Conservation (phyloP, 257 asterid genomes). For the Anisodus acutangulus region DNA sequence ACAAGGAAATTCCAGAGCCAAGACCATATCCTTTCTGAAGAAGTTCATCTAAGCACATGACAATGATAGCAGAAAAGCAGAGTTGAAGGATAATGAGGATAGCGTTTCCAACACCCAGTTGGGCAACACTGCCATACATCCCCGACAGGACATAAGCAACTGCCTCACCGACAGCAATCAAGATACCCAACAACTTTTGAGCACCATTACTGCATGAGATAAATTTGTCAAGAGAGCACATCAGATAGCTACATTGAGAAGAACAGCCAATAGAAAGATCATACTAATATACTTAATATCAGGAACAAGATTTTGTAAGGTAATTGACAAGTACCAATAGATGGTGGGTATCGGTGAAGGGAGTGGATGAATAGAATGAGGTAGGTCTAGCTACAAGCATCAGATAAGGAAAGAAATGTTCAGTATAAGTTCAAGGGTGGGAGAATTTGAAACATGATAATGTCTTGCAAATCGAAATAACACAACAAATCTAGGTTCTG, state of each 20-base stretch:
- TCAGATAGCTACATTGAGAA: not conserved
- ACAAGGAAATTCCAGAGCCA: conserved; percentile 71
- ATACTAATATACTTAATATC: not conserved
- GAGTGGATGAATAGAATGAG: no score
- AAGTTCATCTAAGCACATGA: conserved; percentile 71
- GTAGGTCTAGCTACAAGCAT: not conserved
- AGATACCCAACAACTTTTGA: conserved; percentile 67
- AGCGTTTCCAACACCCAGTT: conserved; percentile 80
- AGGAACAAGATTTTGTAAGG: not conserved
- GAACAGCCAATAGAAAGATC: not conserved
- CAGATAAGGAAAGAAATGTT: not conserved
- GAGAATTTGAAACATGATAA: not conserved
- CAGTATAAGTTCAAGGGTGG: not conserved
- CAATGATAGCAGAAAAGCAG: conserved; percentile 67
- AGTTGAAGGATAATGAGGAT: conserved; percentile 69
- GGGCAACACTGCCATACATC: conserved; percentile 74
- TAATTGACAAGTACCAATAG: not conserved
- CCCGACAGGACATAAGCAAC: conserved; percentile 78
- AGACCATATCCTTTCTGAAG: conserved; percentile 76
- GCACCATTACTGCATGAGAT: conserved; percentile 60
- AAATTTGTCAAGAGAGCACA: conserved; percentile 17
- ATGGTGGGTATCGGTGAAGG: not conserved
- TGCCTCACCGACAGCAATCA: conserved; percentile 75
- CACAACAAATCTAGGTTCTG: not conserved
- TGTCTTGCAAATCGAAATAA: not conserved